Evolutionary conservation across 2,329 filamentous ascomycete species (phyloP).

Genomic region (Camptophora hylomeconis): DNA sequence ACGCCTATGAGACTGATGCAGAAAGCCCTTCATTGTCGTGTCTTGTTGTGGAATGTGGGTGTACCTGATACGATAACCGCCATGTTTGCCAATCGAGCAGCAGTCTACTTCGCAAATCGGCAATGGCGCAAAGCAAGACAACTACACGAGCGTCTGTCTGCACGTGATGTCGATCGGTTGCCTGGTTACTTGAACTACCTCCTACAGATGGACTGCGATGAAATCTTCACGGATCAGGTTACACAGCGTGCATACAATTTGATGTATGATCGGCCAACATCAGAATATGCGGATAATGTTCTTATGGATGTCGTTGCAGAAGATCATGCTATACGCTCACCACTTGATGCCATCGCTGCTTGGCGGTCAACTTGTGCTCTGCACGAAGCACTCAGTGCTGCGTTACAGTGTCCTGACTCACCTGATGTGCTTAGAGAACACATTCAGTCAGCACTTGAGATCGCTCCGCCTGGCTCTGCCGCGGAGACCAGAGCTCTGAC

Average conservation of each 20-base stretch:
- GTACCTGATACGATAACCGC: constrained; percentile 53
- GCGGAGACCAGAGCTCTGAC: constrained; percentile 48
- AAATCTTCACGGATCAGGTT: constrained; percentile 64
- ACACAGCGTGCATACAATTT: constrained; percentile 80
- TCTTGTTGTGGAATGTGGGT: constrained; percentile 69
- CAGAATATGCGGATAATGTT: constrained; percentile 49
- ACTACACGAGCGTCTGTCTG: constrained; percentile 38
- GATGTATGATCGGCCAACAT: constrained; percentile 71
- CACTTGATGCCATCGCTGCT: constrained; percentile 77
- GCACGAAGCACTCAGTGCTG: constrained; percentile 53
- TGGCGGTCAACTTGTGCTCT: constrained; percentile 74
- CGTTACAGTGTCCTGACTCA: constrained; percentile 37
- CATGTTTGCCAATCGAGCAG: constrained; percentile 53
- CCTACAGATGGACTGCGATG: constrained; percentile 66
- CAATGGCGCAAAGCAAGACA: constrained; percentile 73
- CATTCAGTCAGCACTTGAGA: constrained; percentile 55
- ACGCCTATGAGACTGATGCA: constrained; percentile 78
- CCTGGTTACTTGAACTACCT: constrained; percentile 65
- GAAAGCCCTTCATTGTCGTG: constrained; percentile 80
- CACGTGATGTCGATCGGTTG: constrained; percentile 50
- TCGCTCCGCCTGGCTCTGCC: constrained; percentile 66
- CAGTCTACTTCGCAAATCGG: constrained; percentile 57
- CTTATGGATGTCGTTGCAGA: constrained; percentile 75
- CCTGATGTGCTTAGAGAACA: constrained; percentile 36
- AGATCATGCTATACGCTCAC: constrained; percentile 71